Percentiles rank a stretch among this genome's conserved stretches.
These are phyloP conservation scores for Neophaeococcomyces aloes DNA, from an alignment of 2,329 filamentous ascomycete species.

Conservation along the genomic window DNA sequence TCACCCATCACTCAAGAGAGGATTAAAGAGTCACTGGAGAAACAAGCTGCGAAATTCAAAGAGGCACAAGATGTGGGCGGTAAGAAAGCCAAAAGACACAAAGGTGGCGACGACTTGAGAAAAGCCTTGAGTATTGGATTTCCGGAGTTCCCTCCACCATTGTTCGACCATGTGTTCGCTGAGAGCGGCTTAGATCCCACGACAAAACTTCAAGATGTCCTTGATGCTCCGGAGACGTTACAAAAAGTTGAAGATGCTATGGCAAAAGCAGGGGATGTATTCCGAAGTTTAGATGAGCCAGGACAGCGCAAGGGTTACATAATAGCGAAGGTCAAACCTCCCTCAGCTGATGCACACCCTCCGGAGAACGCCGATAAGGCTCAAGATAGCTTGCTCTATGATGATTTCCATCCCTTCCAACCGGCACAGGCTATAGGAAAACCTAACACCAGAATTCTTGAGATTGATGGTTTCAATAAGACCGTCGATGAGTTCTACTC, in stretches of 20 bases:
- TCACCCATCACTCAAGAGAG: conserved; percentile 65
- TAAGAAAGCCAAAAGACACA: conserved; percentile 64
- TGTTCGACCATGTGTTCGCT: conserved; percentile 77
- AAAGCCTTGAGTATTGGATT: conserved; percentile 75
- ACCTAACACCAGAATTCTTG: conserved; percentile 54
- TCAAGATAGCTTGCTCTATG: conserved; percentile 55
- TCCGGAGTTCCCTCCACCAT: conserved; percentile 74
- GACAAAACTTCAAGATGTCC: conserved; percentile 55
- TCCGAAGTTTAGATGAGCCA: conserved; percentile 57
- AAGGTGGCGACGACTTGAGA: conserved; percentile 62
- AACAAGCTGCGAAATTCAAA: conserved; percentile 40
- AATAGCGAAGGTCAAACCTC: conserved; percentile 53
- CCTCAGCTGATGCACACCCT: conserved; percentile 21
- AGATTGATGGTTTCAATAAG: conserved; percentile 78
- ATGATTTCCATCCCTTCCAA: conserved; percentile 90
- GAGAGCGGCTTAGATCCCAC: conserved; percentile 59
- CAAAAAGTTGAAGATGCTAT: conserved; percentile 59
- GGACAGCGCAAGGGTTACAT: conserved; percentile 68
- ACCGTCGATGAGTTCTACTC: conserved; percentile 97
- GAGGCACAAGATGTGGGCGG: conserved; percentile 24
- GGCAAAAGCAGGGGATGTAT: conserved; percentile 57
- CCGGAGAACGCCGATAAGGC: conserved; percentile 30
- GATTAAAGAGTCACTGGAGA: conserved; percentile 57
- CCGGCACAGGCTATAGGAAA: conserved; percentile 68
- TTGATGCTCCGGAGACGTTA: conserved; percentile 55